Percentiles rank a stretch among this genome's conserved stretches.
phyloP scores from a whole-genome alignment of 2,329 filamentous ascomycete genomes.

The Trichoderma koningiopsis region DNA sequence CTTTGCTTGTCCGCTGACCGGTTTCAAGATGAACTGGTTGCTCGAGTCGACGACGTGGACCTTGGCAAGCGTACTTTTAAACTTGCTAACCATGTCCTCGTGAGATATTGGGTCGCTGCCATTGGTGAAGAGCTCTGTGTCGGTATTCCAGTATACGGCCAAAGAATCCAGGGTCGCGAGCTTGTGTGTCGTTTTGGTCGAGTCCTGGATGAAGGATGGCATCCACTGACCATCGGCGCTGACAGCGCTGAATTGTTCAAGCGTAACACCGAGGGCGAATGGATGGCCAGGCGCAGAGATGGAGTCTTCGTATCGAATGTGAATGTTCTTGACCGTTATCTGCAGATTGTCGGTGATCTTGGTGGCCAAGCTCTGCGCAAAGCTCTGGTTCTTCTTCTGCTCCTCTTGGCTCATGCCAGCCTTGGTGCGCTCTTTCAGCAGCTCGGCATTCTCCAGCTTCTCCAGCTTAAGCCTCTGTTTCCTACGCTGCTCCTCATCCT shows the following conservation, averaged over 20 bases:
- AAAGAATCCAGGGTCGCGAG: constrained; percentile 86
- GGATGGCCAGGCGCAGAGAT: constrained; percentile 94
- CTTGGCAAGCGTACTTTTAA: constrained; percentile 78
- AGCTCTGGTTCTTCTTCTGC: constrained; percentile 96
- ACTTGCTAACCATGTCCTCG: constrained; percentile 73
- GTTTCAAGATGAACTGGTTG: constrained; percentile 94
- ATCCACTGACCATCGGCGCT: constrained; percentile 95
- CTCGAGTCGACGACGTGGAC: constrained; percentile 58
- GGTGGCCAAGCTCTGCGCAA: constrained; percentile 90
- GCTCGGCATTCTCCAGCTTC: constrained; percentile 92
- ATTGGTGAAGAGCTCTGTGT: constrained; percentile 78
- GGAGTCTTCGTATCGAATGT: constrained; percentile 96
- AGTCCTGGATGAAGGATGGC: constrained; percentile 92
- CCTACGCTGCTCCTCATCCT: constrained; percentile 86
- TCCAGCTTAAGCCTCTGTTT: constrained; percentile 97
- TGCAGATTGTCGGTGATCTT: constrained; percentile 99
- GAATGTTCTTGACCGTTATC: constrained; percentile 96
- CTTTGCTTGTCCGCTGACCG: constrained; percentile 92
- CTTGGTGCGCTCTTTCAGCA: constrained; percentile 88
- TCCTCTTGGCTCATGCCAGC: constrained; percentile 94
- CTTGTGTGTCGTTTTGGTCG: constrained; percentile 83
- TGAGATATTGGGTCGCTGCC: constrained; percentile 75
- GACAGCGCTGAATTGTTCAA: constrained; percentile 95
- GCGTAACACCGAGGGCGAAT: constrained; percentile 86
- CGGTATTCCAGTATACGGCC: constrained; percentile 98